These are phyloP conservation scores for Phytopythium montanum DNA, from an alignment of 352 stramenopile species.

Conservation along the genomic window DNA sequence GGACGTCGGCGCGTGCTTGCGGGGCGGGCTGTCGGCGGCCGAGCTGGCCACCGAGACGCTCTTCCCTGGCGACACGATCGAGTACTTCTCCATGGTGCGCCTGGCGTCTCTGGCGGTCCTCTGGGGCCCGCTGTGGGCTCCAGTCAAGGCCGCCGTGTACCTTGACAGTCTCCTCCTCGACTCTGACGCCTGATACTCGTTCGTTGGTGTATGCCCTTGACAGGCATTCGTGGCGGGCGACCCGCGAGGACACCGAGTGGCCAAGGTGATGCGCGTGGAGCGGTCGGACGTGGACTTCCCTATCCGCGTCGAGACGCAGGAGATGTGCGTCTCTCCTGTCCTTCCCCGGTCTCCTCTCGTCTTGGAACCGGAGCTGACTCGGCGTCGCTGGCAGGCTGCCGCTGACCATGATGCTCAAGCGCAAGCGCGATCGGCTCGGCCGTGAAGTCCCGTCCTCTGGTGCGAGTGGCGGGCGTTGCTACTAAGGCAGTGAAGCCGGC, in stretches of 20 bases:
- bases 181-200: background rate
- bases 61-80: slow-evolving; percentile 66
- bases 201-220: background rate
- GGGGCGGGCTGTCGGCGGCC: slow-evolving; percentile 36
- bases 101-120: slow-evolving; percentile 4
- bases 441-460: slow-evolving; percentile 38
- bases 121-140: too few species aligned
- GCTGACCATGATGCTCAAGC: slow-evolving; percentile 65
- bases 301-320: slow-evolving; percentile 59
- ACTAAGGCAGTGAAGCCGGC: background rate
- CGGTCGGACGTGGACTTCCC: slow-evolving; percentile 48
- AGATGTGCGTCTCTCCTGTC: slow-evolving; percentile 38
- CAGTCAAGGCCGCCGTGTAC: background rate
- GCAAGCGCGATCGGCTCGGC: slow-evolving; percentile 52
- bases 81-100: slow-evolving; percentile 73
- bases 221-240: slow-evolving; percentile 73
- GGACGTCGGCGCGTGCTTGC: slow-evolving; percentile 16
- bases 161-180: too few species aligned
- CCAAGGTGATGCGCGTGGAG: slow-evolving; percentile 55
- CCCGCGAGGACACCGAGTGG: slow-evolving; percentile 48
- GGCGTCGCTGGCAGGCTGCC: slow-evolving; percentile 34
- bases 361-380: too few species aligned
- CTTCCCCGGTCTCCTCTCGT: too few species aligned
- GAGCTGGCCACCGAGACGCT: slow-evolving; percentile 59
- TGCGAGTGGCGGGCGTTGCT: slow-evolving; percentile 14